These are phyloP conservation scores for Lomentospora prolificans DNA, from an alignment of 2,329 filamentous ascomycete genomes.

Conservation along the genomic window DNA sequence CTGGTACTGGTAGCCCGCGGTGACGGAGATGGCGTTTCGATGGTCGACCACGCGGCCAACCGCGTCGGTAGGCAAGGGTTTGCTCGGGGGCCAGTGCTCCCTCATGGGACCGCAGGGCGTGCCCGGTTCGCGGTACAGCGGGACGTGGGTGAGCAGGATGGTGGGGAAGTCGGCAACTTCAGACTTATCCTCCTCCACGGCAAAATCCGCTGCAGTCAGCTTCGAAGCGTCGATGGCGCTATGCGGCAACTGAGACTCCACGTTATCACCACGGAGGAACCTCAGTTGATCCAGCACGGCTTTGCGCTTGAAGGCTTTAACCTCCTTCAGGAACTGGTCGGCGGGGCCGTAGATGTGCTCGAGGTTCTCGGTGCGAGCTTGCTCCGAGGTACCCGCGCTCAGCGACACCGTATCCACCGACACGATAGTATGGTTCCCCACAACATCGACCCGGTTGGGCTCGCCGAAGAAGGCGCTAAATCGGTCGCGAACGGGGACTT, in stretches of 20 bases:
- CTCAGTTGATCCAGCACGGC: conserved; percentile 61
- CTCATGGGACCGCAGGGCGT: conserved; percentile 82
- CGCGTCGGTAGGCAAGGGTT: conserved; percentile 34
- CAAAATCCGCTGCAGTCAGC: conserved; percentile 21
- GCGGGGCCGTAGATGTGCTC: conserved; percentile 64
- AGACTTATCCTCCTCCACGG: not conserved
- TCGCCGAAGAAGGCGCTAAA: conserved; percentile 87
- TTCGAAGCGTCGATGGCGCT: conserved; percentile 32
- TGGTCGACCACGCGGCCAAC: conserved; percentile 38
- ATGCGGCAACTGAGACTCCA: conserved; percentile 47
- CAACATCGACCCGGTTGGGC: conserved; percentile 79
- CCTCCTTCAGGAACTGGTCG: conserved; percentile 62
- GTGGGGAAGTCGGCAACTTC: conserved; percentile 60
- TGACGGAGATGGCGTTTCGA: conserved; percentile 68
- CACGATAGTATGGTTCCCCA: conserved; percentile 93
- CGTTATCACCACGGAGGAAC: conserved; percentile 49
- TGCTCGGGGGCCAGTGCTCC: conserved; percentile 70
- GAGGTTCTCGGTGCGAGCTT: conserved; percentile 41
- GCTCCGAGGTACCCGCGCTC: conserved; percentile 55
- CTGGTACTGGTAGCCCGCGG: conserved; percentile 86
- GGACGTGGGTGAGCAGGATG: conserved; percentile 83
- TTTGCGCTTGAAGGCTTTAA: conserved; percentile 55
- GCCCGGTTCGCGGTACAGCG: conserved; percentile 69
- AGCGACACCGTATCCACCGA: conserved; percentile 83
- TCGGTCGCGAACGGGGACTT: conserved; percentile 67